Conservation (phyloP, 1,284 basidiomycete species). For the Cutaneotrichosporon sp. region DNA sequence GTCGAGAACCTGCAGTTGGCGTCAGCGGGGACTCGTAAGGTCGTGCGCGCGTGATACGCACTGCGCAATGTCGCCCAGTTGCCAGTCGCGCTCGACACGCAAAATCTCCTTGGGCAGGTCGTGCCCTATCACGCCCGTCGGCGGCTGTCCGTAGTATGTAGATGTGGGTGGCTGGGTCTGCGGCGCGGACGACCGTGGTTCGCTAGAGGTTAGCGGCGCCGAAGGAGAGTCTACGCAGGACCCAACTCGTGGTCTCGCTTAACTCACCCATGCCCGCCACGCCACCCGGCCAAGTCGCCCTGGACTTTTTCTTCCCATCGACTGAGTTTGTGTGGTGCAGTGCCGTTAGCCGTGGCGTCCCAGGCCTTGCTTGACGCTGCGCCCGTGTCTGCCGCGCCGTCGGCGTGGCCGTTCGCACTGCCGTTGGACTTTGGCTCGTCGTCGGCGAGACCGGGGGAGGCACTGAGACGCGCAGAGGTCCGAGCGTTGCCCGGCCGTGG, state of each 20-base stretch:
- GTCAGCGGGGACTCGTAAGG: not conserved
- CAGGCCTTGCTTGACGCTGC: not conserved
- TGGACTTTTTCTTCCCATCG: constrained; percentile 35
- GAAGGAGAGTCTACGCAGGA: not conserved
- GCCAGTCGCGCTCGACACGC: constrained; percentile 50
- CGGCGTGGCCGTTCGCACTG: not conserved
- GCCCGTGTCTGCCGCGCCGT: not conserved
- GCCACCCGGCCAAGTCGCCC: constrained; percentile 38
- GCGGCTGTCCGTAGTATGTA: constrained; percentile 33
- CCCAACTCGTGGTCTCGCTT: not conserved
- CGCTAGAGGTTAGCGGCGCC: constrained; percentile 14
- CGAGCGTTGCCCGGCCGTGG: not conserved
- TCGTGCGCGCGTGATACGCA: constrained; percentile 19
- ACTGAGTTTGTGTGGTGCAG: constrained; percentile 12
- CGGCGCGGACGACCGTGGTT: constrained; percentile 25
- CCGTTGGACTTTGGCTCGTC: not conserved
- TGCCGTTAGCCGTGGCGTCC: too few species aligned
- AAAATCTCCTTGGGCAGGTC: constrained; percentile 48
- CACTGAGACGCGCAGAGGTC: not conserved
- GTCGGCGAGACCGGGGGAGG: not conserved
- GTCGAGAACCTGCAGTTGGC: constrained; percentile 43
- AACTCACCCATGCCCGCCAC: constrained; percentile 42
- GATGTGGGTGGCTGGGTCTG: constrained; percentile 20
- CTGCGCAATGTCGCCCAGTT: constrained; percentile 47
- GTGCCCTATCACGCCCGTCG: constrained; percentile 34